Conservation (phyloP, 371 early-diverging fungal species). For the Lichtheimia corymbifera region DNA sequence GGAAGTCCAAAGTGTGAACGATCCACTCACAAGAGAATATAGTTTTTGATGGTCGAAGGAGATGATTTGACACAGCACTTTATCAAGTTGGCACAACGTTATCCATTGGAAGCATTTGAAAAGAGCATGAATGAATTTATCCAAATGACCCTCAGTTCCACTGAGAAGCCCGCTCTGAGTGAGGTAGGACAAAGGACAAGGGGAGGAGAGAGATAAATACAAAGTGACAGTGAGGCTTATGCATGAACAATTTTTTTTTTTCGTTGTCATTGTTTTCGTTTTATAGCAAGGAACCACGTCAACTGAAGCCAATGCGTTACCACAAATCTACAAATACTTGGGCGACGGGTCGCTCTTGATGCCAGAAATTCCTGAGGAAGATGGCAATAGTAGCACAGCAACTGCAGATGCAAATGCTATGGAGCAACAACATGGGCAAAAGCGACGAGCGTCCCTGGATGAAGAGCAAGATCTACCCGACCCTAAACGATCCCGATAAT, state of each 20-base stretch:
- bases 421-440: conserved; percentile 6
- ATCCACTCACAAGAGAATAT: not conserved
- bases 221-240: too few relatives aligned
- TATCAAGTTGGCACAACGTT: conserved; percentile 47
- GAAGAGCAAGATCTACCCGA: conserved; percentile 6
- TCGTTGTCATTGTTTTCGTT: not conserved
- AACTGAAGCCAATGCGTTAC: not conserved
- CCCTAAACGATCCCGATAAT: conserved; percentile 16
- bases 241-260: not conserved
- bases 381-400: not conserved
- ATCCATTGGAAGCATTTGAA: conserved; percentile 51
- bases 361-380: conserved; percentile 21
- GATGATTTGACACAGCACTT: conserved; percentile 48
- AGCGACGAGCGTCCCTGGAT: conserved; percentile 13
- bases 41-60: conserved; percentile 46
- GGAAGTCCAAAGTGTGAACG: not conserved
- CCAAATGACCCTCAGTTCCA: conserved; percentile 44
- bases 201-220: too few relatives aligned
- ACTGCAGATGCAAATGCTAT: not conserved
- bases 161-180: conserved; percentile 43
- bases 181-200: conserved; percentile 28
- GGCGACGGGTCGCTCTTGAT: conserved; percentile 47
- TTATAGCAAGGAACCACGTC: conserved; percentile 1
- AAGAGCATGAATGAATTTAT: conserved; percentile 49
- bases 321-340: conserved; percentile 46